phyloP scores from a whole-genome alignment of 768 basidiomycete genomes.

The Termitomyces sp. region DNA sequence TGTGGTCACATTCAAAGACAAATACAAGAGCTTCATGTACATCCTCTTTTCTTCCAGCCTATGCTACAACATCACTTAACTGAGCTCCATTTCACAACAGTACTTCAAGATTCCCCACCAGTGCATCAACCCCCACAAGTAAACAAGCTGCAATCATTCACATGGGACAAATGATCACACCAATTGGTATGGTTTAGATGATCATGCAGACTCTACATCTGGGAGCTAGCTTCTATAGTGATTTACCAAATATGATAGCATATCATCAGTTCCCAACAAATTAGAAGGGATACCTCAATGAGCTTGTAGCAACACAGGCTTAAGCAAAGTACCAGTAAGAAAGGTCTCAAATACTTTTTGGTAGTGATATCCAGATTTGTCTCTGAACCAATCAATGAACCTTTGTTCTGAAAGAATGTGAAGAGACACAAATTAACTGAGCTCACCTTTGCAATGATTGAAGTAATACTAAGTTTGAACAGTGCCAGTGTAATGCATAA shows the following conservation, averaged over 20 bases:
- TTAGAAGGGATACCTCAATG: slow-evolving; percentile 4
- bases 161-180: slow-evolving; percentile 22
- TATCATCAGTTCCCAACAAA: slow-evolving; percentile 10
- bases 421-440: no score
- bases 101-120: slow-evolving; percentile 17
- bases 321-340: not conserved
- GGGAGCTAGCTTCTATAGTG: slow-evolving; percentile 28
- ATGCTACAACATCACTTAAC: not conserved
- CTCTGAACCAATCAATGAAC: not conserved
- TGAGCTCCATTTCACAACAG: slow-evolving; percentile 9
- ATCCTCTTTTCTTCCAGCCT: not conserved
- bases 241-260: slow-evolving; percentile 13
- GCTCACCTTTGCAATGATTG: no score
- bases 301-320: slow-evolving; percentile 5
- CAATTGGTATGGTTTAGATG: not conserved
- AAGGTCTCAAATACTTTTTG: not conserved
- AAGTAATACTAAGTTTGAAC: no score
- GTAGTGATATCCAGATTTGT: not conserved
- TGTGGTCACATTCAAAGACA: slow-evolving; percentile 25
- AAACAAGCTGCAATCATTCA: slow-evolving; percentile 30
- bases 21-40: slow-evolving; percentile 25
- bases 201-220: slow-evolving; percentile 22
- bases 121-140: slow-evolving; percentile 12
- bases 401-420: no score
- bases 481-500: no score